Percentiles rank a stretch among this genome's conserved stretches.
phyloP scores from a whole-genome alignment of 1,139 yeast species.

The Tardiomyces blankii region DNA sequence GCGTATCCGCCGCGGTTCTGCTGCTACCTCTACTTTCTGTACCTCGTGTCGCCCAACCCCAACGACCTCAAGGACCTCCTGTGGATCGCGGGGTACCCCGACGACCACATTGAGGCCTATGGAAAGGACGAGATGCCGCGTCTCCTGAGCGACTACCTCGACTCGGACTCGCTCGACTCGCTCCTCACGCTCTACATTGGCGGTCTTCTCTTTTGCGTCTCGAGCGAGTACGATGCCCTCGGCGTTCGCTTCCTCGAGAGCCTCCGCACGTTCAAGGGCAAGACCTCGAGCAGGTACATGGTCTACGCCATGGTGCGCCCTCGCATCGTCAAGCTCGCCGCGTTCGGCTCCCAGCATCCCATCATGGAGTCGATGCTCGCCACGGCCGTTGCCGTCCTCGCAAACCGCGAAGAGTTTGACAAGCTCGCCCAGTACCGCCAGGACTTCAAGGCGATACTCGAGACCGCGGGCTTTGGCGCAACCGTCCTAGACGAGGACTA shows the following conservation, averaged over 20 bases:
- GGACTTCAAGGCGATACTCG: constrained; percentile 9
- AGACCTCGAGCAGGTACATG: constrained; percentile 9
- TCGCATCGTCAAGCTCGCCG: constrained; percentile 11
- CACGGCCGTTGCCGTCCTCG: constrained; percentile 11
- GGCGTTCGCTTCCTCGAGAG: constrained; percentile 44
- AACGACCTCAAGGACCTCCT: constrained; percentile 37
- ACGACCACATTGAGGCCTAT: constrained; percentile 20
- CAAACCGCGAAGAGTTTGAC: constrained; percentile 11
- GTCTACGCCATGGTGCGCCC: constrained; percentile 16
- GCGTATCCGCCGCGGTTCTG: constrained; percentile 1
- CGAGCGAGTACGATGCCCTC: constrained; percentile 40
- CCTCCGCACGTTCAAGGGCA: constrained; percentile 24
- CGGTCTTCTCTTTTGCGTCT: constrained; percentile 40
- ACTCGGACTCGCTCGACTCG: constrained; percentile 32
- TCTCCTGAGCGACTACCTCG: constrained; percentile 38
- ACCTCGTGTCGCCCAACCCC: constrained; percentile 38
- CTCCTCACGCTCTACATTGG: constrained; percentile 41
- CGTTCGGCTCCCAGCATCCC: constrained; percentile 11
- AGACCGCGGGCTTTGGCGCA: neutral
- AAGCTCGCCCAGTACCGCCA: constrained; percentile 9
- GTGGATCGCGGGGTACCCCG: constrained; percentile 36
- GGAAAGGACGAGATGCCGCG: constrained; percentile 24
- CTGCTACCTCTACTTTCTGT: constrained; percentile 44
- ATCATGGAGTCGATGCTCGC: constrained; percentile 12
- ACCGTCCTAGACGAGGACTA: neutral